Evolutionary conservation across 1,139 yeast species (phyloP).

Genomic region (Blastobotrys elegans): DNA sequence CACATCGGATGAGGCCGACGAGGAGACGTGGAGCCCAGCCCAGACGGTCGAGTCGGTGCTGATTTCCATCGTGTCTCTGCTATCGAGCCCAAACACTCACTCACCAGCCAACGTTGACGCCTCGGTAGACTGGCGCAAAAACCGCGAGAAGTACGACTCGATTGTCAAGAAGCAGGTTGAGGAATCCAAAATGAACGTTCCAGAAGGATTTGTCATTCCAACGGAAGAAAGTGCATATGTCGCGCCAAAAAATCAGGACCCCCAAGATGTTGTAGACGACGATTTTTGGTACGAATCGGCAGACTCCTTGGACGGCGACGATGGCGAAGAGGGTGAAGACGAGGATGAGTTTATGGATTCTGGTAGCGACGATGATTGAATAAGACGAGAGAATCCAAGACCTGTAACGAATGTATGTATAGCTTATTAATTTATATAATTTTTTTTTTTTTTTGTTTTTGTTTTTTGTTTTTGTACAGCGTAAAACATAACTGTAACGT

Average conservation of each 20-base stretch:
- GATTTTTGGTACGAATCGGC: slow-evolving; percentile 83
- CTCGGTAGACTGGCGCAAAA: slow-evolving; percentile 83
- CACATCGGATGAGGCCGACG: slow-evolving; percentile 84
- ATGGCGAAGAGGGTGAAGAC: slow-evolving; percentile 20
- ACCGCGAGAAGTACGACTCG: slow-evolving; percentile 72
- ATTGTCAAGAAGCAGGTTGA: slow-evolving; percentile 81
- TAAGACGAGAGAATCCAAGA: background rate
- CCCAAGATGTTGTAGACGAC: slow-evolving; percentile 71
- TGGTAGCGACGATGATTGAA: background rate
- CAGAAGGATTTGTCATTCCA: slow-evolving; percentile 81
- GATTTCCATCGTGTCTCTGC: slow-evolving; percentile 79
- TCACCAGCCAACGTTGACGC: slow-evolving; percentile 98
- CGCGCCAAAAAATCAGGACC: slow-evolving; percentile 38
- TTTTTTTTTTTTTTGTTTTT: too few species aligned
- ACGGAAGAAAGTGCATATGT: slow-evolving; percentile 53
- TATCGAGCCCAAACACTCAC: slow-evolving; percentile 88
- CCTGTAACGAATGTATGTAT: background rate
- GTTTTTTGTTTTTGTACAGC: background rate
- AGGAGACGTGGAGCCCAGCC: slow-evolving; percentile 88
- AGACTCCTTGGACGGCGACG: slow-evolving; percentile 51
- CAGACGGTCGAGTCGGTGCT: slow-evolving; percentile 91
- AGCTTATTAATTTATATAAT: too few species aligned
- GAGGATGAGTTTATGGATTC: background rate
- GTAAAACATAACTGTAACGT: background rate
- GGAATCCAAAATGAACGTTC: slow-evolving; percentile 77